Base-by-base conservation (phyloP, 805 yeast genomes). In the Teunomyces cretensis region DNA sequence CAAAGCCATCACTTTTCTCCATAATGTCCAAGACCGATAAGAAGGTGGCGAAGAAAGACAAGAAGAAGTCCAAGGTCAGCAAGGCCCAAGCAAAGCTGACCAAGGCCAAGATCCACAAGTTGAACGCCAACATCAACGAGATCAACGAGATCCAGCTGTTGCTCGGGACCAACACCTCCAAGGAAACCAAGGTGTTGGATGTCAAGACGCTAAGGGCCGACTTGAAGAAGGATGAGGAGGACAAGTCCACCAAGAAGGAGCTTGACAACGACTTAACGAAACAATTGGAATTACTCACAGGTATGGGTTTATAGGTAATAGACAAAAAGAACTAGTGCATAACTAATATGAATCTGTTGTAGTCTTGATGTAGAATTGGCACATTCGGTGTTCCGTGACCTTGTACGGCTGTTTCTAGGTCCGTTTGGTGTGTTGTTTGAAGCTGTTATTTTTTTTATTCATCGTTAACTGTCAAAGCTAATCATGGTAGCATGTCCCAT, bases 201-300 rank as follows among this genome's bases (percentile, higher is more conserved):
- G 63, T 66, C 19, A 53, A 65, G 36, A 47, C 52, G 13, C 53
- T 72, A 42, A 61, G 67, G 38, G 58, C 64, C n/a, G 80, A 73
- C 44, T 65, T 71, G 48, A 52, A 58, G 44, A 54, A 58, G 38
- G 81, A 78, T 48, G 59, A 59, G 32, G 57, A 64, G 42, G 59
- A 52, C 6, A 54, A 57, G 39, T 57, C 55, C 22, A 48, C 54
- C 38, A 59, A 64, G 26, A 63, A 65, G 50, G 48, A 59, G 47
- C 65, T 70, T 4, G 73, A 74, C n/a, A 54, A 57, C 32, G 81
- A 76, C 42, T 50, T 79, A 28, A 61, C 68, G 13, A 58, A 59
- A 39, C 83, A 79, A 56, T 51, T 79, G 47, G 81, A 78, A 45
- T 48, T 77, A 52, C 64, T 79, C 15, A 69, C 74, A 14, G 79